Evolutionary conservation across 2,329 filamentous ascomycete species (phyloP).

Genomic region (Pseudogymnoascus sp.): DNA sequence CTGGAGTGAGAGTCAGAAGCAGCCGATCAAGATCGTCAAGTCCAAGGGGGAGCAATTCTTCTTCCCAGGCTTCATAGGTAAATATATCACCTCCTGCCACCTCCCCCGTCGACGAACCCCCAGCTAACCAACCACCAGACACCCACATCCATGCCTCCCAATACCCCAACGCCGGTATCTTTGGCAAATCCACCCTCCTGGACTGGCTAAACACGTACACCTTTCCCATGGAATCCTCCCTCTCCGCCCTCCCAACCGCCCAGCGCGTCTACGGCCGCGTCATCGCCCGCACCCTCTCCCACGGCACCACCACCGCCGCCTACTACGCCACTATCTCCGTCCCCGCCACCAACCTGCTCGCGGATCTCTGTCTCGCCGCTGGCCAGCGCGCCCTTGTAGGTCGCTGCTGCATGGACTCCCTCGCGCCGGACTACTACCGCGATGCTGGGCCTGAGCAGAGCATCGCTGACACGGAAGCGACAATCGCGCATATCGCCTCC

Average conservation of each 20-base stretch:
- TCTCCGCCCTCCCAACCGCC: constrained; percentile 56
- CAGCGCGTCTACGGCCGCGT: constrained; percentile 67
- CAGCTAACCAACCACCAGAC: constrained; percentile 47
- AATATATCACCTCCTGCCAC: constrained; percentile 21
- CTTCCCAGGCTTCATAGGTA: constrained; percentile 76
- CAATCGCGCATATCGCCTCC: constrained; percentile 56
- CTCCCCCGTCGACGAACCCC: neutral
- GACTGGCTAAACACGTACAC: constrained; percentile 94
- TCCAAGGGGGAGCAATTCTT: constrained; percentile 56
- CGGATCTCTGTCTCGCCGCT: constrained; percentile 66
- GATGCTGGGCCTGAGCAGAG: constrained; percentile 59
- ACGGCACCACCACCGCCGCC: constrained; percentile 89
- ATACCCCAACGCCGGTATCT: constrained; percentile 89
- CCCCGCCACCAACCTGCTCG: constrained; percentile 80
- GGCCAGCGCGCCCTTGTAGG: constrained; percentile 90
- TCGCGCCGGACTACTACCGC: constrained; percentile 70
- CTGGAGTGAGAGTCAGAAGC: constrained; percentile 19
- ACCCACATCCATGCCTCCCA: constrained; percentile 94
- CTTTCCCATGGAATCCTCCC: constrained; percentile 80
- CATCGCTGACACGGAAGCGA: constrained; percentile 47
- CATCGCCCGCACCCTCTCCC: constrained; percentile 70
- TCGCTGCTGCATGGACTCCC: constrained; percentile 86
- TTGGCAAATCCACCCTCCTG: constrained; percentile 85
- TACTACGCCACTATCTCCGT: constrained; percentile 92
- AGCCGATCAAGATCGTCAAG: neutral